These are phyloP conservation scores for Russula olivacea DNA, from an alignment of 768 basidiomycete species.

Conservation along the genomic window DNA sequence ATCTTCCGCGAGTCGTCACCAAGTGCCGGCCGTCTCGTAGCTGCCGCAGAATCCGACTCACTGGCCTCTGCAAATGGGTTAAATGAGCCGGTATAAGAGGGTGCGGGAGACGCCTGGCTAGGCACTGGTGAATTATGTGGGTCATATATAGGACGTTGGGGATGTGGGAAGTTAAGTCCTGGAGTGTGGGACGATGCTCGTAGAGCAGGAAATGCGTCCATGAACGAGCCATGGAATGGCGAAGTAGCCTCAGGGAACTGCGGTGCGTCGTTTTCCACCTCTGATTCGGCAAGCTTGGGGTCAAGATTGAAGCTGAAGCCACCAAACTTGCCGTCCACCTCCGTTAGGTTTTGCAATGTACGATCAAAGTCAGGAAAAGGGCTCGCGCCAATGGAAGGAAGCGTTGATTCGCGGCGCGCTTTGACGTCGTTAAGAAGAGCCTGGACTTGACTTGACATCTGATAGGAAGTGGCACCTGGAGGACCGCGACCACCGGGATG, in stretches of 20 bases:
- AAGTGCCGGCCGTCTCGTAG: conserved; percentile 36
- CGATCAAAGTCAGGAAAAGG: conserved; percentile 90
- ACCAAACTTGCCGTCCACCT: conserved; percentile 52
- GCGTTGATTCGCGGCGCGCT: conserved; percentile 57
- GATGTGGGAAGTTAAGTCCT: conserved; percentile 46
- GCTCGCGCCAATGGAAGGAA: conserved; percentile 41
- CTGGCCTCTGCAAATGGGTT: conserved; percentile 68
- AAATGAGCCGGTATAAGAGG: conserved; percentile 67
- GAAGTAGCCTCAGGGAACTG: conserved; percentile 36
- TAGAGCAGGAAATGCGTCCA: conserved; percentile 66
- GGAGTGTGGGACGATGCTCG: conserved; percentile 43
- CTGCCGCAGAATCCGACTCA: conserved; percentile 40
- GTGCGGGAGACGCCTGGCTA: conserved; percentile 40
- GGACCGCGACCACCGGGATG: conserved; percentile 40
- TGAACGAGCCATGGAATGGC: conserved; percentile 61
- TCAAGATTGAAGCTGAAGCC: conserved; percentile 87
- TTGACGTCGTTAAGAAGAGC: conserved; percentile 81
- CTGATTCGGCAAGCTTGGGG: conserved; percentile 55
- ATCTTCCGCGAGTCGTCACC: conserved; percentile 64
- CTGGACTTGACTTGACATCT: conserved; percentile 81
- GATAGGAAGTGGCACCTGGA: conserved; percentile 49
- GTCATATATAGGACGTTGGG: conserved; percentile 52
- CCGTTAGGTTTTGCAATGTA: conserved; percentile 66
- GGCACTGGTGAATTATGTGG: conserved; percentile 43
- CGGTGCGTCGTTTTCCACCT: conserved; percentile 43